Conservation (phyloP, 805 yeast genomes). For the Starmerella khaoyaiensis region DNA sequence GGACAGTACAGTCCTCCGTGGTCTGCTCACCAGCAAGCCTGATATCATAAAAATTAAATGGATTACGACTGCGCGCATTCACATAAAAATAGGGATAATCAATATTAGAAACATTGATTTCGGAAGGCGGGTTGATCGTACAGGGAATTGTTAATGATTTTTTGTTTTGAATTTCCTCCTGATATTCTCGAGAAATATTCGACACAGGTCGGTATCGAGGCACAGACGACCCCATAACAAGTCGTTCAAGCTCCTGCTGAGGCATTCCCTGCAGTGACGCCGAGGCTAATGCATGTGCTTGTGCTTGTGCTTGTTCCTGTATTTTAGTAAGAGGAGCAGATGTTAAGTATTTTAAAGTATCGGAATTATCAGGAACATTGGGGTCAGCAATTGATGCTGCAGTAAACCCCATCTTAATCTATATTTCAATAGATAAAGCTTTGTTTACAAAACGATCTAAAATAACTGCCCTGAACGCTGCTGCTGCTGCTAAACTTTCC, state of each 20-base stretch:
- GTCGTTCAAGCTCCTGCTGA: constrained; percentile 7
- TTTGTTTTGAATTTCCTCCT: constrained; percentile 5
- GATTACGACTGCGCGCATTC: not conserved
- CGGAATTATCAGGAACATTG: constrained; percentile 14
- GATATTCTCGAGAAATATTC: constrained; percentile 6
- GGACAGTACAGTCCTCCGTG: not conserved
- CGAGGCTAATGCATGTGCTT: constrained; percentile 13
- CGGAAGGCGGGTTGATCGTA: not conserved
- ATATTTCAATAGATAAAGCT: too few species aligned
- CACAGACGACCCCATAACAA: constrained; percentile 1
- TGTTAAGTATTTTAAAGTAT: constrained; percentile 11
- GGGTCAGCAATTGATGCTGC: constrained; percentile 13
- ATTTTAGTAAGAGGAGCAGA: constrained; percentile 4
- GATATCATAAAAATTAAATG: not conserved
- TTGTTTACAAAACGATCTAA: too few species aligned
- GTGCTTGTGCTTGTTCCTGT: constrained; percentile 17
- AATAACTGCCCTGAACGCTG: too few species aligned
- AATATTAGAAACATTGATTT: not conserved
- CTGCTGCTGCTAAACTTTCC: too few species aligned
- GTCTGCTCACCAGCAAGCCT: too few species aligned
- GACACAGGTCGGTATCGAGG: not conserved
- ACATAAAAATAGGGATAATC: constrained; percentile 11
- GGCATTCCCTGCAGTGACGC: constrained; percentile 7
- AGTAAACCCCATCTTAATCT: constrained; percentile 17
- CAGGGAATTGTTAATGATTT: constrained; percentile 4